Percentiles rank a stretch among this genome's conserved stretches.
phyloP scores from a whole-genome alignment of 2,329 filamentous ascomycete genomes.

The Rhynchosporium agropyri region DNA sequence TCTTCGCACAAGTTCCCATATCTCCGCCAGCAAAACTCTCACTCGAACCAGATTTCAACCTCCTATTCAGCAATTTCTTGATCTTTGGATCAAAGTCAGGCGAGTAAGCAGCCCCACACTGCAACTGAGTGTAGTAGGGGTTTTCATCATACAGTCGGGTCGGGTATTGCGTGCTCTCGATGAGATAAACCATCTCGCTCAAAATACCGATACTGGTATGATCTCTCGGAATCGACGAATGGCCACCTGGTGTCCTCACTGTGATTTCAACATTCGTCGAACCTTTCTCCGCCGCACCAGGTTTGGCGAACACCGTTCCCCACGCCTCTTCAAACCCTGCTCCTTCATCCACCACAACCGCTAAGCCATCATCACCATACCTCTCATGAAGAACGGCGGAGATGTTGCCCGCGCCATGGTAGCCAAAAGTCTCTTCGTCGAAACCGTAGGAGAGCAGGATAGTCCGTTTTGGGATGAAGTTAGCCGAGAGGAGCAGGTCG shows the following conservation, averaged over 20 bases:
- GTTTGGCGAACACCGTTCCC: slow-evolving; percentile 47
- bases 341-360: slow-evolving; percentile 65
- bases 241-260: slow-evolving; percentile 60
- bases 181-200: slow-evolving; percentile 64
- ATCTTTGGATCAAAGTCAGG: slow-evolving; percentile 18
- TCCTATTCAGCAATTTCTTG: slow-evolving; percentile 12
- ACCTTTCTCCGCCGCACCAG: slow-evolving; percentile 64
- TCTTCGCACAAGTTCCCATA: not conserved
- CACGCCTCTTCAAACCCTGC: slow-evolving; percentile 52
- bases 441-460: slow-evolving; percentile 65
- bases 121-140: slow-evolving; percentile 36
- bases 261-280: slow-evolving; percentile 46
- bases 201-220: slow-evolving; percentile 73
- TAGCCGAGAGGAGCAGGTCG: slow-evolving; percentile 55
- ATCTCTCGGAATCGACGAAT: slow-evolving; percentile 59
- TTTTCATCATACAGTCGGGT: slow-evolving; percentile 43
- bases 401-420: slow-evolving; percentile 57
- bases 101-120: slow-evolving; percentile 17
- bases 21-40: too few relatives aligned
- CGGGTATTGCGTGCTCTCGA: slow-evolving; percentile 61
- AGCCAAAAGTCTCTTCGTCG: slow-evolving; percentile 64
- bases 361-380: slow-evolving; percentile 60
- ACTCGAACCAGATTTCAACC: not conserved
- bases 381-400: slow-evolving; percentile 51
- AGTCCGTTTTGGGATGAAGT: slow-evolving; percentile 57